Base-by-base conservation (phyloP, 345 rosid genomes). In the Brassica carinata region DNA sequence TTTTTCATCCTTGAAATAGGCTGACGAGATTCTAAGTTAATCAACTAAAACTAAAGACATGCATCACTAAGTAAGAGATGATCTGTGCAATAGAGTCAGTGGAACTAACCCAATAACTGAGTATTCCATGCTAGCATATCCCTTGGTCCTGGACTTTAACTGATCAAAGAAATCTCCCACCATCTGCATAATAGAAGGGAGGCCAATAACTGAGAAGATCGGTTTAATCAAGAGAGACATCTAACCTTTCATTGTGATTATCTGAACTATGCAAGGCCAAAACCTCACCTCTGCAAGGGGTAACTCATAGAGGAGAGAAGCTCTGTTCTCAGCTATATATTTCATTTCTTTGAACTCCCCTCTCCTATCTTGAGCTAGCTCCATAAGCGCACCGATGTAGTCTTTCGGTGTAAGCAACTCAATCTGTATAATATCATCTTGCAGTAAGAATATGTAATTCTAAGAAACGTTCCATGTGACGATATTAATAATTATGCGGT, bases 41-140 rank as follows among this genome's bases (percentile, higher is more conserved):
- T n/a, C n/a, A n/a, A n/a, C n/a, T n/a, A n/a, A n/a, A n/a, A n/a
- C n/a, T n/a, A n/a, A n/a, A n/a, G n/a, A n/a, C n/a, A n/a, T n/a
- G 53, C 34, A 15, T 57, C 69, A 68, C 51, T 61, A 45, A 70
- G 19, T 74, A 69, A 23, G 68, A 69, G 67, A 68, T 19, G 53
- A 71, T 71, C 18, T 64, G 57, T 43, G 48, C 8, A 38, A 29
- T 40, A 40, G n/a, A 33, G 55, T 62, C 31, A 58, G 69, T 71
- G 29, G 70, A 67, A 86, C 83, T 84, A 84, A 93, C 99, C 98
- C 97, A 26, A 87, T 19, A 19, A 96, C 86, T 18, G 88, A 88
- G 83, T 96, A 96, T 80, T 96, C 99, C 99, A 96, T 91, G 92
- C 99, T 96, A 38, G 97, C 99, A 89, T 96, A 96, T 45, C 99